Evolutionary conservation across 1,284 basidiomycete species (phyloP).

Genomic region (Agaricales sp.): DNA sequence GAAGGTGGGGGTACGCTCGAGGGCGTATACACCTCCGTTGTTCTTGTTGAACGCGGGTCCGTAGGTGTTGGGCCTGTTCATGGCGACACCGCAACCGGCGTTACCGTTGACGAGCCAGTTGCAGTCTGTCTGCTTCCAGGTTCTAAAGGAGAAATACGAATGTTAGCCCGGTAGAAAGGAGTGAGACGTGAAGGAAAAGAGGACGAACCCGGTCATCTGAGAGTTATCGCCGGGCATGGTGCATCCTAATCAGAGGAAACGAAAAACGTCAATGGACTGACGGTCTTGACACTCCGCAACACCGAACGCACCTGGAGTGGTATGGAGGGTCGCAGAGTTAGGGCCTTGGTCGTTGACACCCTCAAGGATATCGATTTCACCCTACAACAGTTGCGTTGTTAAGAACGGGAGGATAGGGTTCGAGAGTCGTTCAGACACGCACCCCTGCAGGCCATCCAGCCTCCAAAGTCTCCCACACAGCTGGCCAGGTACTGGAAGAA

Average conservation of each 20-base stretch:
- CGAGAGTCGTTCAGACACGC: constrained; percentile 27
- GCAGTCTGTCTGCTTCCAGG: constrained; percentile 34
- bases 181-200: not conserved
- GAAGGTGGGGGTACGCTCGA: not conserved
- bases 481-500: constrained; percentile 37
- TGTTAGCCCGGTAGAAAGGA: no score
- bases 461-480: constrained; percentile 35
- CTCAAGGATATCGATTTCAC: constrained; percentile 64
- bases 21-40: not conserved
- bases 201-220: not conserved
- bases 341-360: constrained; percentile 49
- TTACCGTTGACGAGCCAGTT: constrained; percentile 41
- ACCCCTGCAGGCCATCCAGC: constrained; percentile 42
- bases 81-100: constrained; percentile 55
- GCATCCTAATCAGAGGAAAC: no score
- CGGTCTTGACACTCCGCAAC: constrained; percentile 29
- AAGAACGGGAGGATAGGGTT: not conserved
- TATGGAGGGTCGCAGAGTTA: constrained; percentile 58
- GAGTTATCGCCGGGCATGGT: constrained; percentile 33
- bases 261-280: not conserved
- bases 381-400: constrained; percentile 20
- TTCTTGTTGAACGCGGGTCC: constrained; percentile 49
- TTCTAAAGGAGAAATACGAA: no score
- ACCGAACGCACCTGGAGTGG: constrained; percentile 40
- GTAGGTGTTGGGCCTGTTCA: constrained; percentile 35